phyloP scores from a whole-genome alignment of 2,329 filamentous ascomycete species.

The Aureobasidium sp. region DNA sequence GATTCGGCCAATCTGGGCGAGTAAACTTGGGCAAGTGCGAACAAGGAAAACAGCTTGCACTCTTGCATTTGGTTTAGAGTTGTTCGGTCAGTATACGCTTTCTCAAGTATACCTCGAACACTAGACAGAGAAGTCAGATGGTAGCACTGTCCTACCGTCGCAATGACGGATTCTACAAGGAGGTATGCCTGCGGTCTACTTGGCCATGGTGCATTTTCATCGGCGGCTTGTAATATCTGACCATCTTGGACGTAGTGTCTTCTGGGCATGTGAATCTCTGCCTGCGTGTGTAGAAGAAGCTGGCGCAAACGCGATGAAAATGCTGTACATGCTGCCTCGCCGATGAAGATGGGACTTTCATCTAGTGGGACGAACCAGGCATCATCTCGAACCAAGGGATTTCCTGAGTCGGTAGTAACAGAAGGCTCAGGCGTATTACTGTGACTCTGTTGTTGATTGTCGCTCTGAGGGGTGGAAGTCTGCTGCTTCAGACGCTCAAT shows the following conservation, averaged over 20 bases:
- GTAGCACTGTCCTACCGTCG: conserved; percentile 35
- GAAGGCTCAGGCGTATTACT: background rate
- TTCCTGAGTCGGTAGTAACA: conserved; percentile 21
- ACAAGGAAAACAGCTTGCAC: conserved; percentile 39
- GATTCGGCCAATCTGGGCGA: conserved; percentile 32
- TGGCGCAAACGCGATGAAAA: conserved; percentile 33
- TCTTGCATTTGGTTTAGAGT: conserved; percentile 29
- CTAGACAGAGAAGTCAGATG: conserved; percentile 37
- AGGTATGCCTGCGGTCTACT: conserved; percentile 32
- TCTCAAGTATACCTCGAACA: conserved; percentile 33
- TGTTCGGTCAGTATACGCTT: conserved; percentile 30
- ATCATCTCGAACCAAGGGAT: conserved; percentile 33
- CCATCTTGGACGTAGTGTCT: conserved; percentile 29
- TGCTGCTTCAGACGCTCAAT: conserved; percentile 24
- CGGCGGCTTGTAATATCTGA: conserved; percentile 30
- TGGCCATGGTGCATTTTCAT: conserved; percentile 33
- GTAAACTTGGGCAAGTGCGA: conserved; percentile 43
- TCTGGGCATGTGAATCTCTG: conserved; percentile 27
- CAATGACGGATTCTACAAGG: conserved; percentile 36
- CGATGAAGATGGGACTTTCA: conserved; percentile 29
- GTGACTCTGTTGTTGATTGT: background rate
- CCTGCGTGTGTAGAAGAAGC: conserved; percentile 21
- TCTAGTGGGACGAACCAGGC: conserved; percentile 31
- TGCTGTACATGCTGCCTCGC: conserved; percentile 32
- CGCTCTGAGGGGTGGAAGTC: background rate